These are phyloP conservation scores for Chenopodium album DNA, from an alignment of 148 eudicot species.

Conservation along the genomic window DNA sequence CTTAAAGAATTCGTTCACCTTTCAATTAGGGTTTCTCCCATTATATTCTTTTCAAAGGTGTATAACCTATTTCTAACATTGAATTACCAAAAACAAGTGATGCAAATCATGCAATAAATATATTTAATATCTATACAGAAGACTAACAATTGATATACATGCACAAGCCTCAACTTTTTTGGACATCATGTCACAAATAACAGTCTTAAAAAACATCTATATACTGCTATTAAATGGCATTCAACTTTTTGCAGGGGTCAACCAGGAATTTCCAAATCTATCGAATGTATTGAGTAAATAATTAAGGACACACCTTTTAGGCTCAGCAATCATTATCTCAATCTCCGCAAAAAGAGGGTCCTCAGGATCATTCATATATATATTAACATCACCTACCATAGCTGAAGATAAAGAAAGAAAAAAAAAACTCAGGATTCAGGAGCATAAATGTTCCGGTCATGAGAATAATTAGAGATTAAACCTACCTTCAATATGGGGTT, in stretches of 20 bases:
- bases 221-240: background rate
- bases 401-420: conserved; percentile 23
- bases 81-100: no score
- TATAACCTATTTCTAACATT: no score
- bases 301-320: conserved; percentile 36
- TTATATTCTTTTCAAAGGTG: no score
- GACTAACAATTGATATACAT: no score
- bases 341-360: conserved; percentile 73
- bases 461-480: background rate
- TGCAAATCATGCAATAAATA: no score
- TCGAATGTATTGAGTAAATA: background rate
- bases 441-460: background rate
- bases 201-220: no score
- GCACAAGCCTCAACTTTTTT: no score
- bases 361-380: conserved; percentile 92
- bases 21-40: no score
- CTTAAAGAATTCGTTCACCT: no score
- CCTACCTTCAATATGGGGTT: conserved; percentile 75
- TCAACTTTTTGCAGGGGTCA: background rate
- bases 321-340: conserved; percentile 95
- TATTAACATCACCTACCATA: conserved; percentile 93
- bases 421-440: background rate
- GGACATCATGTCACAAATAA: no score
- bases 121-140: no score
- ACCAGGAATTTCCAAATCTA: background rate